A percentile compares a stretch with the other conserved stretches of the same genome.
Evolutionary conservation across 345 rosid species (phyloP).

Genomic region (Pistacia vera): DNA sequence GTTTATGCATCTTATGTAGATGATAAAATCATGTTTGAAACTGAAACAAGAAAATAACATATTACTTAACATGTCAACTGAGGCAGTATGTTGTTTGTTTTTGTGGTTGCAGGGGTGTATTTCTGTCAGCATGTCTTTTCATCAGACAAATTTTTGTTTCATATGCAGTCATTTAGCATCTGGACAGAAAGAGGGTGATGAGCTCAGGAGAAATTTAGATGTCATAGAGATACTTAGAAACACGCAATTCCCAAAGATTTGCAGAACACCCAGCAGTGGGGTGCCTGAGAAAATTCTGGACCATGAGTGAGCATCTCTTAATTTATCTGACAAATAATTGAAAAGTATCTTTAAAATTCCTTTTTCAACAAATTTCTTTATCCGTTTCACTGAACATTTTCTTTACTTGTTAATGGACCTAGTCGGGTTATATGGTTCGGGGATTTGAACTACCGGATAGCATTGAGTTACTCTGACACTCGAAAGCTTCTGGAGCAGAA

Average conservation of each 20-base stretch:
- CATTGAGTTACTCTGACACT: slow-evolving; percentile 80
- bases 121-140: slow-evolving; percentile 81
- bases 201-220: slow-evolving; percentile 77
- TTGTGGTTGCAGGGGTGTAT: slow-evolving; percentile 78
- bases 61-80: neutral
- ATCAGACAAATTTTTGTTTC: slow-evolving; percentile 88
- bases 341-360: neutral
- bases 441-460: slow-evolving; percentile 91
- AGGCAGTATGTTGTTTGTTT: neutral
- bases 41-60: neutral
- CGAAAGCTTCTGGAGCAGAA: slow-evolving; percentile 55
- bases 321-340: slow-evolving; percentile 1
- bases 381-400: neutral
- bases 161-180: slow-evolving; percentile 95
- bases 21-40: neutral
- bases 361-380: neutral
- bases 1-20: neutral
- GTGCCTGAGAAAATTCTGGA: slow-evolving; percentile 69
- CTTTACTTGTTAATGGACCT: slow-evolving; percentile 12
- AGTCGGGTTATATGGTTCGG: slow-evolving; percentile 94
- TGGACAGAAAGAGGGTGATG: slow-evolving; percentile 95
- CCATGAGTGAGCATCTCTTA: slow-evolving; percentile 66
- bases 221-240: slow-evolving; percentile 78
- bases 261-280: slow-evolving; percentile 51
- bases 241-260: slow-evolving; percentile 77